phyloP scores from a whole-genome alignment of 2,329 filamentous ascomycete genomes.

The Phialocephala subalpina region DNA sequence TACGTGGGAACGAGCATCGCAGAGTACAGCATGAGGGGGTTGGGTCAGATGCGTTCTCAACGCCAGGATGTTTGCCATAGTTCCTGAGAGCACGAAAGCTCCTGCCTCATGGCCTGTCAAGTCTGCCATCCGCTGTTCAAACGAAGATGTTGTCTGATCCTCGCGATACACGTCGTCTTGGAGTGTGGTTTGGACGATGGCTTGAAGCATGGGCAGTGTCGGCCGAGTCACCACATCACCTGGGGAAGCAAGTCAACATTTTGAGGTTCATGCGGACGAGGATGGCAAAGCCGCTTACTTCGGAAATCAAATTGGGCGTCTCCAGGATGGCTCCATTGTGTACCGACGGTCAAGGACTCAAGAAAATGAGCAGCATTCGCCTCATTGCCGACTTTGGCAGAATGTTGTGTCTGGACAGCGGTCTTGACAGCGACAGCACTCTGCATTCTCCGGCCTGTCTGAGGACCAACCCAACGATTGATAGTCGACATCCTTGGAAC shows the following conservation, averaged over 20 bases:
- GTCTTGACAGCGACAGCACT: neutral
- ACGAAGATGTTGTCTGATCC: conserved; percentile 76
- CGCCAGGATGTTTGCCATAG: conserved; percentile 94
- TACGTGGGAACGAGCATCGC: conserved; percentile 81
- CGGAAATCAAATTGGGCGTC: conserved; percentile 22
- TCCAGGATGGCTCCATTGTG: conserved; percentile 17
- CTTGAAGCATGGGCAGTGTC: conserved; percentile 80
- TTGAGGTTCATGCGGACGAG: too few relatives aligned
- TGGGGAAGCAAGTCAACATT: neutral
- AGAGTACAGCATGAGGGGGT: conserved; percentile 82
- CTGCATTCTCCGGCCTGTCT: neutral
- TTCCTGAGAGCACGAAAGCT: conserved; percentile 85
- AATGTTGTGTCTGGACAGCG: too few relatives aligned
- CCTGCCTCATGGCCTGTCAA: conserved; percentile 79
- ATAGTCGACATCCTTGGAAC: neutral
- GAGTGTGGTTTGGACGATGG: conserved; percentile 77
- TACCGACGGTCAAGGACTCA: neutral
- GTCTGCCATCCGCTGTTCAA: conserved; percentile 77
- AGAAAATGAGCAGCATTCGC: neutral
- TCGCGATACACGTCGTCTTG: conserved; percentile 85
- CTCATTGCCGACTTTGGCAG: neutral
- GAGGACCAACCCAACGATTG: neutral
- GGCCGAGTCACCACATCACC: conserved; percentile 76
- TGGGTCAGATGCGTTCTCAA: conserved; percentile 80
- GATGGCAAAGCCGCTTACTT: conserved; percentile 4